A percentile compares a stretch with the other conserved stretches of the same genome.
These are phyloP conservation scores for Hypomyces rosellus DNA, from an alignment of 2,329 filamentous ascomycete species.

Conservation along the genomic window DNA sequence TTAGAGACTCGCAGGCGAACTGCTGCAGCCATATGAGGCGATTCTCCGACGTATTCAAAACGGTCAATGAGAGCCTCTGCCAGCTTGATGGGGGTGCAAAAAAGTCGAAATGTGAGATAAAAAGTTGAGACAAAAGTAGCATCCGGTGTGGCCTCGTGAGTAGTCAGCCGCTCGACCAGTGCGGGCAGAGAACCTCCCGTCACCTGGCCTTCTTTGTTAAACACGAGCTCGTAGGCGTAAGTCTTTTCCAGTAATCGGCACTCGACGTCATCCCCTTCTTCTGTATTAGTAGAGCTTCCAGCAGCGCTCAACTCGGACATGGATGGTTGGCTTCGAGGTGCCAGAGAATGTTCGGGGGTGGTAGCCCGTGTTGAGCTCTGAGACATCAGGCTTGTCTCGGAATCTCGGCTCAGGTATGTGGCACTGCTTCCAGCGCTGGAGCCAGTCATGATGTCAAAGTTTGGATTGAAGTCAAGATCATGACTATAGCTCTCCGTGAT, in stretches of 20 bases:
- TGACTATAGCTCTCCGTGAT: conserved; percentile 40
- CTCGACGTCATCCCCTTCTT: conserved; percentile 75
- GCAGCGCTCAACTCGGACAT: conserved; percentile 62
- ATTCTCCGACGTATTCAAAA: conserved; percentile 85
- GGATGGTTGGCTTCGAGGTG: conserved; percentile 53
- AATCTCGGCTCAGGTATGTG: conserved; percentile 74
- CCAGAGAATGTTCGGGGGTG: conserved; percentile 63
- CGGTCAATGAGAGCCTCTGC: conserved; percentile 80
- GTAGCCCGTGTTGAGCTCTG: conserved; percentile 82
- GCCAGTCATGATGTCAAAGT: conserved; percentile 64
- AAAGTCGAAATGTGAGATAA: conserved; percentile 91
- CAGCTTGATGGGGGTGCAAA: conserved; percentile 74
- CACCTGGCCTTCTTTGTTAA: conserved; percentile 93
- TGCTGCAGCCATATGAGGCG: conserved; percentile 64
- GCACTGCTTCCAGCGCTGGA: conserved; percentile 73
- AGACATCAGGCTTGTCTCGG: conserved; percentile 72
- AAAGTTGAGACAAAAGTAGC: conserved; percentile 89
- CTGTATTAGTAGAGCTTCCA: conserved; percentile 59
- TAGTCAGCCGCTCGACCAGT: conserved; percentile 88
- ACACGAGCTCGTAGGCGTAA: conserved; percentile 82
- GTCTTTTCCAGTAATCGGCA: conserved; percentile 84
- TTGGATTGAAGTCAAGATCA: conserved; percentile 47
- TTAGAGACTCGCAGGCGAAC: conserved; percentile 92
- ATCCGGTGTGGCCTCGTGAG: conserved; percentile 87
- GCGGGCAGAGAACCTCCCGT: conserved; percentile 85